A percentile compares a stretch with the other conserved stretches of the same genome.
Evolutionary conservation across 1,284 basidiomycete genomes (phyloP).

Genomic region (Kalmanozyma brasiliensis): DNA sequence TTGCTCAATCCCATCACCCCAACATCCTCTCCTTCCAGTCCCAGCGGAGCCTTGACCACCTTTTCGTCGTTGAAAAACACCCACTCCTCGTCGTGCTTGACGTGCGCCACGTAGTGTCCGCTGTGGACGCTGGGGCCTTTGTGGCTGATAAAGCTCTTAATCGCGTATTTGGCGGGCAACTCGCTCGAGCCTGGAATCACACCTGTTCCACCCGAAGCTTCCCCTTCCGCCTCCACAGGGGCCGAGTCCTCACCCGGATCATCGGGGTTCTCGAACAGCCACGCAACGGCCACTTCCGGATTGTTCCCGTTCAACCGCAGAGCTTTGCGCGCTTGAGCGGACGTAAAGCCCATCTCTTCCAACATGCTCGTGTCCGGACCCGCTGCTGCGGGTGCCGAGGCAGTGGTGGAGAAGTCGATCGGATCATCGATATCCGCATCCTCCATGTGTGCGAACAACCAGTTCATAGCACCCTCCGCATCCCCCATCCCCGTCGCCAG

Average conservation of each 20-base stretch:
- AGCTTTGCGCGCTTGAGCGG: constrained; percentile 85
- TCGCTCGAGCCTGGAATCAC: constrained; percentile 54
- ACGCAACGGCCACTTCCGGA: constrained; percentile 88
- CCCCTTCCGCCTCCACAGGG: constrained; percentile 4
- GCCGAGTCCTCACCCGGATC: constrained; percentile 77
- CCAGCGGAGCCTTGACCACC: constrained; percentile 48
- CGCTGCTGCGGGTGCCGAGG: constrained; percentile 52
- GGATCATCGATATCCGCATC: constrained; percentile 91
- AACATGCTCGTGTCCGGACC: constrained; percentile 72
- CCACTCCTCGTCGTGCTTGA: constrained; percentile 69
- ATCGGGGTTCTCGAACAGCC: constrained; percentile 95
- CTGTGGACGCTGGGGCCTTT: constrained; percentile 80
- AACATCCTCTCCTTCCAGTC: constrained; percentile 22
- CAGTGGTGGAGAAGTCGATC: constrained; percentile 69
- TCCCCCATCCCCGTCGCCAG: constrained; percentile 81
- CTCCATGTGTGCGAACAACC: constrained; percentile 94
- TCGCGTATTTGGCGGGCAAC: constrained; percentile 80
- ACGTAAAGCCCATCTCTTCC: constrained; percentile 91
- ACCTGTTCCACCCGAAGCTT: constrained; percentile 5
- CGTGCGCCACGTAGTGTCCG: constrained; percentile 91
- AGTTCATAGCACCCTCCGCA: constrained; percentile 88
- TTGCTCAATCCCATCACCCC: constrained; percentile 41
- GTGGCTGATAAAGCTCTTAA: constrained; percentile 95
- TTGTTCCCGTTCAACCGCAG: constrained; percentile 83
- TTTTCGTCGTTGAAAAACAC: constrained; percentile 57